Evolutionary conservation across 768 basidiomycete species (phyloP).

Genomic region (Termitomyces sp.): DNA sequence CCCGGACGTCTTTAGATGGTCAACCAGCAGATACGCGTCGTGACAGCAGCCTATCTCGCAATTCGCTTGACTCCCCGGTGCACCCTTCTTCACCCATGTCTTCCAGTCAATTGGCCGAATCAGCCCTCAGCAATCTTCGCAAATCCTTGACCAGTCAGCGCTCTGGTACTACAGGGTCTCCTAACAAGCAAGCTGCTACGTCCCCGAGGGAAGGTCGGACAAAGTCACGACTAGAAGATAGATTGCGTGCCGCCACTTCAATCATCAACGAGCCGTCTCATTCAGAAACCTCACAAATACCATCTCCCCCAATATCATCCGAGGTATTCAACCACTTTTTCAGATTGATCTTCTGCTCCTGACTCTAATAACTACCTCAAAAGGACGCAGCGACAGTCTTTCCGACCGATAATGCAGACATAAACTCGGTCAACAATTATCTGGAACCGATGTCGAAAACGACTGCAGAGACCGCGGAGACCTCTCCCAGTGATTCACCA

Average conservation of each 20-base stretch:
- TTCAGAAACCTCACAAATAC: constrained; percentile 32
- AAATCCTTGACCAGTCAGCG: constrained; percentile 58
- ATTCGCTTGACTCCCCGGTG: constrained; percentile 26
- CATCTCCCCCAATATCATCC: constrained; percentile 31
- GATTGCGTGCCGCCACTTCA: constrained; percentile 61
- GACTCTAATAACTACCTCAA: constrained; percentile 28
- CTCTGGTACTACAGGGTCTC: constrained; percentile 30
- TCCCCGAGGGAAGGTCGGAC: constrained; percentile 18
- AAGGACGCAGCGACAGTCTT: constrained; percentile 8
- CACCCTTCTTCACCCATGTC: constrained; percentile 28
- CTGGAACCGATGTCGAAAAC: background rate
- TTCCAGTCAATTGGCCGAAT: constrained; percentile 55
- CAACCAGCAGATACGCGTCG: constrained; percentile 15
- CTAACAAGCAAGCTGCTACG: constrained; percentile 11
- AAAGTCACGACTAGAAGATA: constrained; percentile 69
- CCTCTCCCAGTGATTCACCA: background rate
- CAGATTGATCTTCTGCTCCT: constrained; percentile 40
- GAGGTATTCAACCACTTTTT: constrained; percentile 23
- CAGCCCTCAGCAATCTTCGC: constrained; percentile 53
- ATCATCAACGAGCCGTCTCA: constrained; percentile 50
- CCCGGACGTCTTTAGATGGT: constrained; percentile 30
- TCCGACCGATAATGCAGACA: background rate
- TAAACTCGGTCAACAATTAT: background rate
- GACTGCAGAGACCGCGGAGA: background rate
- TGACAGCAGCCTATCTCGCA: constrained; percentile 19